A percentile compares a stretch with the other conserved stretches of the same genome.
These are phyloP conservation scores for Didymella glomerata DNA, from an alignment of 2,329 filamentous ascomycete genomes.

Conservation along the genomic window DNA sequence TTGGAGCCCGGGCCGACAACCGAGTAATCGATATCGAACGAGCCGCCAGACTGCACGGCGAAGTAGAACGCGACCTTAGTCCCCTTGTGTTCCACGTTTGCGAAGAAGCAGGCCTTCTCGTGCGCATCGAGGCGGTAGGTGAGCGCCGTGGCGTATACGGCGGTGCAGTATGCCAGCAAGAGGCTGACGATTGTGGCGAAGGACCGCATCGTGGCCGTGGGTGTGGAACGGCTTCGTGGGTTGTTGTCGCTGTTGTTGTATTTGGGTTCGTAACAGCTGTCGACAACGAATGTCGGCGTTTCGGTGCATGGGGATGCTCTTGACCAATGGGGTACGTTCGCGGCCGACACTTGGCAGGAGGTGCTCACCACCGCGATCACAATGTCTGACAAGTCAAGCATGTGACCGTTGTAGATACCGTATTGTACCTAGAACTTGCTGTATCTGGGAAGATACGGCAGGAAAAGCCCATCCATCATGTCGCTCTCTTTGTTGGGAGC, in stretches of 20 bases:
- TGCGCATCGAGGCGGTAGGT: conserved; percentile 91
- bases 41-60: conserved; percentile 97
- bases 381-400: background rate
- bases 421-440: no score
- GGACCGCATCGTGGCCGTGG: conserved; percentile 46
- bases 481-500: background rate
- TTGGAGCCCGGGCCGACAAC: conserved; percentile 74
- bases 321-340: conserved; percentile 29
- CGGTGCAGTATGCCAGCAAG: conserved; percentile 73
- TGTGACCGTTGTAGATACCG: background rate
- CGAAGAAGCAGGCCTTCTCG: conserved; percentile 96
- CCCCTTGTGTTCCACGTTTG: conserved; percentile 76
- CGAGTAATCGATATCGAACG: conserved; percentile 94
- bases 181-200: conserved; percentile 57
- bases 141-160: conserved; percentile 85
- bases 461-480: background rate
- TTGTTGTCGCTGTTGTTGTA: conserved; percentile 17
- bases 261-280: conserved; percentile 41
- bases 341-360: conserved; percentile 10
- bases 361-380: conserved; percentile 2
- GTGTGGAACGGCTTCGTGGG: conserved; percentile 18
- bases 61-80: conserved; percentile 99
- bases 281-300: conserved; percentile 39
- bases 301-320: conserved; percentile 25
- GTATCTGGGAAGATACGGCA: background rate